Conservation (phyloP, 306 rosid genomes). For the Oemleria cerasiformis region DNA sequence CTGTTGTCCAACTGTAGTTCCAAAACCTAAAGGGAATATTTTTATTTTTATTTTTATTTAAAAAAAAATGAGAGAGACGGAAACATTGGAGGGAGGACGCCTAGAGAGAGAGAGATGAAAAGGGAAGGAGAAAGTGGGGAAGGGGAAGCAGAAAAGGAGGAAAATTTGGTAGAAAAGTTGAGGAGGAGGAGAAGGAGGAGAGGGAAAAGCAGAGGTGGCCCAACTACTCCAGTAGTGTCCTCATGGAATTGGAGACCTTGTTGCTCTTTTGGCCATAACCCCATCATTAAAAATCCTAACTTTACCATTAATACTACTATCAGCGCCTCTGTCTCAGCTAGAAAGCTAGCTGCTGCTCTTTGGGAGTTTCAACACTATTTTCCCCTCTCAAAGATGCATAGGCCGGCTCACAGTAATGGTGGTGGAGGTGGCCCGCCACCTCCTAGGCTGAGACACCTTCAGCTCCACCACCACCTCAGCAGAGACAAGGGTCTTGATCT, state of each 20-base stretch:
- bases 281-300: slow-evolving; percentile 30
- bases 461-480: slow-evolving; percentile 35
- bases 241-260: slow-evolving; percentile 41
- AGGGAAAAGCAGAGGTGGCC: slow-evolving; percentile 53
- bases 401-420: slow-evolving; percentile 31
- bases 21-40: not conserved
- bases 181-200: slow-evolving; percentile 46
- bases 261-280: slow-evolving; percentile 25
- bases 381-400: slow-evolving; percentile 65
- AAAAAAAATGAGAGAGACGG: slow-evolving; percentile 21
- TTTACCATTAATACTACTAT: not conserved
- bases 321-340: slow-evolving; percentile 36
- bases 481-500: slow-evolving; percentile 58
- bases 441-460: slow-evolving; percentile 61
- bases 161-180: slow-evolving; percentile 73
- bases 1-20: not conserved
- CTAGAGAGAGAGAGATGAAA: slow-evolving; percentile 37
- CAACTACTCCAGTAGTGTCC: slow-evolving; percentile 61
- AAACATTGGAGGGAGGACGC: not conserved
- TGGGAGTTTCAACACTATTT: slow-evolving; percentile 66
- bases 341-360: slow-evolving; percentile 81
- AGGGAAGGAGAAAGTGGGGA: slow-evolving; percentile 39
- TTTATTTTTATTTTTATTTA: not conserved
- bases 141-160: slow-evolving; percentile 69
- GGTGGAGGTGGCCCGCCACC: slow-evolving; percentile 30